Percentiles rank a stretch among this genome's conserved stretches.
Conservation (phyloP, 2,329 filamentous ascomycete genomes). For the Diaporthe sp. region DNA sequence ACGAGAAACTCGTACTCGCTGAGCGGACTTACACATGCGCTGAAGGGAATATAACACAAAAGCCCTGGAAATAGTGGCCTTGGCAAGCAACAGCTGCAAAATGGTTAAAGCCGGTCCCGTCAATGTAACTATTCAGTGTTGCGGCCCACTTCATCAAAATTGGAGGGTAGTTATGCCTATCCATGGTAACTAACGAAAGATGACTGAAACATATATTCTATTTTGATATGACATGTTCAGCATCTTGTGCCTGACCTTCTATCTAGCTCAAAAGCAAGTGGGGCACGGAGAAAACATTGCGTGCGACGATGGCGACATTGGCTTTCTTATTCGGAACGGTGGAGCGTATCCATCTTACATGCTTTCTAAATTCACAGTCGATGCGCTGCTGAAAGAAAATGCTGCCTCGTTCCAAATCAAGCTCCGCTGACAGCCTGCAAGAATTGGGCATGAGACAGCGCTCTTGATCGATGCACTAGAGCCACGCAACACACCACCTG, state of each 20-base stretch:
- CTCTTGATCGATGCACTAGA: background rate
- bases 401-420: background rate
- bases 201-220: background rate
- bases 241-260: background rate
- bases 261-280: background rate
- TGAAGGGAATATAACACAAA: background rate
- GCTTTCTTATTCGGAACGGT: background rate
- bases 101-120: too few relatives aligned
- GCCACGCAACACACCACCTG: background rate
- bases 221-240: background rate
- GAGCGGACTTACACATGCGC: background rate
- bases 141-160: background rate
- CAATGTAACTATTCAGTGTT: too few relatives aligned
- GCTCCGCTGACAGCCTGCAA: background rate
- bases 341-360: background rate
- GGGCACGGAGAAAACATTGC: background rate
- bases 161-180: background rate
- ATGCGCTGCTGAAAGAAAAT: too few relatives aligned
- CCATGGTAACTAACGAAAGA: background rate
- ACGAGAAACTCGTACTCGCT: constrained; percentile 9
- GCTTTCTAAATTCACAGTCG: background rate
- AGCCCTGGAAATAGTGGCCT: too few relatives aligned
- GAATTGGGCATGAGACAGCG: background rate
- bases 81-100: background rate
- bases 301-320: background rate